These are phyloP conservation scores for Tremella fuciformis DNA, from an alignment of 768 basidiomycete species.

Conservation along the genomic window DNA sequence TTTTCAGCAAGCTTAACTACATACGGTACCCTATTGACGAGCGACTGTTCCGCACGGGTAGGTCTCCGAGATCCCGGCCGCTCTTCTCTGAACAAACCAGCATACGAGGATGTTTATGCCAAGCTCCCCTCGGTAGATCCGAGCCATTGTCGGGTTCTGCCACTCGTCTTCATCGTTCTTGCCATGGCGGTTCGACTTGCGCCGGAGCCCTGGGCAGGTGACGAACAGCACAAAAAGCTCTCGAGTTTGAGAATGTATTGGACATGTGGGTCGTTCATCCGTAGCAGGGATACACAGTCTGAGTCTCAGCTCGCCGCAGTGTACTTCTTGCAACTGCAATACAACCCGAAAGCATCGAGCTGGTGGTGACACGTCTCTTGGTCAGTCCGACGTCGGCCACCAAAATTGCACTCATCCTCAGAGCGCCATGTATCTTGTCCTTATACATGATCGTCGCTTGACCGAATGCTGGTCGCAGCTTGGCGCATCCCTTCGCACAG, in stretches of 20 bases:
- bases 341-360: slow-evolving; percentile 85
- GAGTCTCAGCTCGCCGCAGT: slow-evolving; percentile 68
- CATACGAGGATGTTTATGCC: slow-evolving; percentile 62
- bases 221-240: slow-evolving; percentile 68
- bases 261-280: slow-evolving; percentile 83
- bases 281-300: too few relatives aligned
- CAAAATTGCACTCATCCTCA: slow-evolving; percentile 31
- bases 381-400: slow-evolving; percentile 45
- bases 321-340: slow-evolving; percentile 89
- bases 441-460: slow-evolving; percentile 57
- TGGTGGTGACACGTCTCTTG: slow-evolving; percentile 86
- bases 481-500: slow-evolving; percentile 86
- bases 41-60: slow-evolving; percentile 38
- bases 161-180: slow-evolving; percentile 87
- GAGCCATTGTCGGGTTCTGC: slow-evolving; percentile 56
- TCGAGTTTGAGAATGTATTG: slow-evolving; percentile 90
- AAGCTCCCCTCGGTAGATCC: slow-evolving; percentile 37
- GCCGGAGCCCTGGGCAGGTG: slow-evolving; percentile 78
- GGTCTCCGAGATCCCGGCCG: slow-evolving; percentile 55
- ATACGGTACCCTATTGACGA: slow-evolving; percentile 89
- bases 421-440: slow-evolving; percentile 66
- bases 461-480: slow-evolving; percentile 96
- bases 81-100: slow-evolving; percentile 48
- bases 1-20: slow-evolving; percentile 67
- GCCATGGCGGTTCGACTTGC: slow-evolving; percentile 82